Evolutionary conservation across 1,139 yeast genomes (phyloP), one percentile per base, ranked within the genome.

Genomic region (Zygoascus hellenicus): DNA sequence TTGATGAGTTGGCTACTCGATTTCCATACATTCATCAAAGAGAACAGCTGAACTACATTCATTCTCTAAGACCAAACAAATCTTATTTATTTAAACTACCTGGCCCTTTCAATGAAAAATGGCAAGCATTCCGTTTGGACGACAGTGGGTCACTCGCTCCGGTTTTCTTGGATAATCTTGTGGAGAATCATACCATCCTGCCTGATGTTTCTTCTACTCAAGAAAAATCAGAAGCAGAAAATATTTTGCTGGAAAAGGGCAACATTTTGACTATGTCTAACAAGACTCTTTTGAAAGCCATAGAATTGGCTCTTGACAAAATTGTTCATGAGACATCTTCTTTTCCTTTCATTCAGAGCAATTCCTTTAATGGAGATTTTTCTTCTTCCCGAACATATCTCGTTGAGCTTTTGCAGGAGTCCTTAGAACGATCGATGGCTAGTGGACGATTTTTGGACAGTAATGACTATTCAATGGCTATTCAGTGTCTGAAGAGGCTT

Each of bases 81-180:
- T 29, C 53, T 11, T 57, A 56, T 14, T 51, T 48, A 16, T 53
- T 57, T 35, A 49, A 55, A 19, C 51, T 56, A 7, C 62, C 66
- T 0, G 60, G 58, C 45, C 60, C 64, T 2, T 45, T 55, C 26
- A 43, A 52, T 3, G 69, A 65, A 40, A 61, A 58, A 31, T 66
- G 70, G 70, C 69, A 65, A 48, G 58, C 64, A 1, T 66, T 65
- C 50, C 58, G 55, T 19, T 56, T 66, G 7, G 63, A 59, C 26
- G 58, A 48, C 3, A 63, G 62, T 22, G 62, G 62, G 2, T 55
- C 56, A 2, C 53, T 65, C 10, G 54, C 54, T 11, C 65, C 60
- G 22, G 48, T 63, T 2, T 58, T 56, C 30, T 46, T 52, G 2
- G 53, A 52, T 14, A 47, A 52, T 7, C 47, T 55, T 16, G 44